Conservation (phyloP, 169 alveolate species). For the Eimeria praecox region DNA sequence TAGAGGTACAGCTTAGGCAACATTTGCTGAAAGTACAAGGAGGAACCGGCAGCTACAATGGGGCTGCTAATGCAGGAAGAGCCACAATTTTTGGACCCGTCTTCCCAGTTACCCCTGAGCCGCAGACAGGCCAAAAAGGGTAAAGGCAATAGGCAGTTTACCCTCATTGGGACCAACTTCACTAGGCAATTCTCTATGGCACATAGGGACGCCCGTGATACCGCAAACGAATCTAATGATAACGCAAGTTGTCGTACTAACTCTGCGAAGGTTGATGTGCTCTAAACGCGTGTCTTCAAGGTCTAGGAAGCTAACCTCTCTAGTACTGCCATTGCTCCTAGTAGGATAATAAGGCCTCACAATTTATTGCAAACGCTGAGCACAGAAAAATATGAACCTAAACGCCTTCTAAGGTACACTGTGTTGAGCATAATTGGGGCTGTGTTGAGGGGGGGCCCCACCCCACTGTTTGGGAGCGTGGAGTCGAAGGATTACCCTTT, state of each 20-base stretch:
- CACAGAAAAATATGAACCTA: neutral
- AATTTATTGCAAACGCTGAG: neutral
- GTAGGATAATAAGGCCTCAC: neutral
- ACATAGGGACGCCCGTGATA: neutral
- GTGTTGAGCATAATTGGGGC: neutral
- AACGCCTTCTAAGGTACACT: neutral
- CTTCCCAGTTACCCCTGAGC: neutral
- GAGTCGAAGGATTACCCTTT: neutral
- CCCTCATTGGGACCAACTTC: neutral
- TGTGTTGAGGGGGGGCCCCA: constrained; percentile 38
- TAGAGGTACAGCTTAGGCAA: neutral
- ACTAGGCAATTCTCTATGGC: neutral
- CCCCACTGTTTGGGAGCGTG: constrained; percentile 30
- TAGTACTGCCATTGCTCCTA: neutral
- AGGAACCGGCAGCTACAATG: neutral
- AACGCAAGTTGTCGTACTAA: neutral
- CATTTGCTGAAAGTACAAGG: neutral
- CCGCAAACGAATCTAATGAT: too few relatives aligned
- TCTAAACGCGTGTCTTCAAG: neutral
- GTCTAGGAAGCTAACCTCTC: neutral
- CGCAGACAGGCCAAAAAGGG: neutral
- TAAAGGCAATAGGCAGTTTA: too few relatives aligned
- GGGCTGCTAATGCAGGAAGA: neutral
- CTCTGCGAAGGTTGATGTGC: neutral
- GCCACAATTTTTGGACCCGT: neutral